These are phyloP conservation scores for Aureobasidium namibiae DNA, from an alignment of 2,329 filamentous ascomycete species.

Conservation along the genomic window DNA sequence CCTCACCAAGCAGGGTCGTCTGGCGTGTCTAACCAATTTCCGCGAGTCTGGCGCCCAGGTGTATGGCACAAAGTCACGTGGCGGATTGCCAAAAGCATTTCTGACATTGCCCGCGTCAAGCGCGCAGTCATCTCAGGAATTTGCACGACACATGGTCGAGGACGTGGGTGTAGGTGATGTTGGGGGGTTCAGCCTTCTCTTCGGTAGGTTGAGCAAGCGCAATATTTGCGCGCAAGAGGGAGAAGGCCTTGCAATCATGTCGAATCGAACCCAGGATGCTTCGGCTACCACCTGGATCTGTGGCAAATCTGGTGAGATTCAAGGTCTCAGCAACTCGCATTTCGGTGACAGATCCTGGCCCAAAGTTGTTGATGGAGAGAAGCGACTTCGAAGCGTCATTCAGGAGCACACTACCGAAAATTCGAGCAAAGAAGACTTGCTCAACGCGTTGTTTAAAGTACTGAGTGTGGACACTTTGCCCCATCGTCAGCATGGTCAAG, in stretches of 20 bases:
- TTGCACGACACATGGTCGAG: slow-evolving; percentile 47
- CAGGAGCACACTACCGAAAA: slow-evolving; percentile 31
- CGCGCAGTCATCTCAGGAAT: slow-evolving; percentile 39
- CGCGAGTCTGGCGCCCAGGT: slow-evolving; percentile 42
- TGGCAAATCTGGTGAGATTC: slow-evolving; percentile 40
- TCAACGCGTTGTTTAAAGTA: slow-evolving; percentile 44
- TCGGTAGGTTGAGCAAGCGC: slow-evolving; percentile 38
- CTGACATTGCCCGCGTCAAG: slow-evolving; percentile 37
- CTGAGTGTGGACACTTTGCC: slow-evolving; percentile 50
- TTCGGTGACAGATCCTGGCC: slow-evolving; percentile 54
- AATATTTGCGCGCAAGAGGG: slow-evolving; percentile 11
- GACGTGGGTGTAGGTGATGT: slow-evolving; percentile 48
- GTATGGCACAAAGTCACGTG: slow-evolving; percentile 44
- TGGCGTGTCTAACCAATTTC: slow-evolving; percentile 58
- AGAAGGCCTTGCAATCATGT: slow-evolving; percentile 47
- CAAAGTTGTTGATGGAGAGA: slow-evolving; percentile 52
- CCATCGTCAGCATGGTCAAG: slow-evolving; percentile 37
- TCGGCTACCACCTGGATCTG: slow-evolving; percentile 46
- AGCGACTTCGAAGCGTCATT: slow-evolving; percentile 34
- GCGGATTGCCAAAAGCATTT: slow-evolving; percentile 53
- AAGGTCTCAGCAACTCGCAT: slow-evolving; percentile 53
- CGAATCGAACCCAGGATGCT: slow-evolving; percentile 49
- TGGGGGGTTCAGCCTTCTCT: slow-evolving; percentile 56
- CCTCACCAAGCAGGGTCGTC: slow-evolving; percentile 50
- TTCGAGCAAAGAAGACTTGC: slow-evolving; percentile 41